Evolutionary conservation across 805 yeast genomes (phyloP).

Genomic region (Wickerhamiella sorbophila): DNA sequence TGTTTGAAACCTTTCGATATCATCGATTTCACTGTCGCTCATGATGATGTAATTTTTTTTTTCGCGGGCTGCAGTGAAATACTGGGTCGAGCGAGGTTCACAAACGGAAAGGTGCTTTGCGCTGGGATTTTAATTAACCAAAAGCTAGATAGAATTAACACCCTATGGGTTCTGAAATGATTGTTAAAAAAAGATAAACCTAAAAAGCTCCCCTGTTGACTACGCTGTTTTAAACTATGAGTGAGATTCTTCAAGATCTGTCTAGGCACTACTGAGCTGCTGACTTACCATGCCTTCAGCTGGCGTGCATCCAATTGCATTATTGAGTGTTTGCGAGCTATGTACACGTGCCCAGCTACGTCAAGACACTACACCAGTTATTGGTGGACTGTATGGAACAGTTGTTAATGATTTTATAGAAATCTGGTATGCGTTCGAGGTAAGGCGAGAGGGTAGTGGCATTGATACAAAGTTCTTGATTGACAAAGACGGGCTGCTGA

Average conservation of each 20-base stretch:
- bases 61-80: too few species aligned
- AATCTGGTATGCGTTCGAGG: conserved; percentile 24
- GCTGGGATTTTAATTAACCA: too few species aligned
- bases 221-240: too few species aligned
- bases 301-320: conserved; percentile 23
- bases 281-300: not conserved
- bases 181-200: too few species aligned
- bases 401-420: conserved; percentile 19
- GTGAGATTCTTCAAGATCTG: too few species aligned
- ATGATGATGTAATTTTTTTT: not conserved
- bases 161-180: too few species aligned
- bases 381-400: conserved; percentile 24
- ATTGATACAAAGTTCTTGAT: conserved; percentile 16
- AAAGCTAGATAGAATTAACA: too few species aligned
- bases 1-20: conserved; percentile 14
- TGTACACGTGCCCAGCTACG: conserved; percentile 18
- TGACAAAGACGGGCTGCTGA: conserved; percentile 19
- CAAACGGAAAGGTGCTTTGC: too few species aligned
- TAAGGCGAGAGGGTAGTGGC: conserved; percentile 9
- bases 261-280: too few species aligned
- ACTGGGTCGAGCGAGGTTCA: too few species aligned
- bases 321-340: conserved; percentile 25
- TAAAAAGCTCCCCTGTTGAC: too few species aligned
- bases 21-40: conserved; percentile 14
- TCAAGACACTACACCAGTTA: conserved; percentile 13